These are phyloP conservation scores for Annulohypoxylon moriforme DNA, from an alignment of 495 filamentous ascomycete genomes.

Conservation along the genomic window DNA sequence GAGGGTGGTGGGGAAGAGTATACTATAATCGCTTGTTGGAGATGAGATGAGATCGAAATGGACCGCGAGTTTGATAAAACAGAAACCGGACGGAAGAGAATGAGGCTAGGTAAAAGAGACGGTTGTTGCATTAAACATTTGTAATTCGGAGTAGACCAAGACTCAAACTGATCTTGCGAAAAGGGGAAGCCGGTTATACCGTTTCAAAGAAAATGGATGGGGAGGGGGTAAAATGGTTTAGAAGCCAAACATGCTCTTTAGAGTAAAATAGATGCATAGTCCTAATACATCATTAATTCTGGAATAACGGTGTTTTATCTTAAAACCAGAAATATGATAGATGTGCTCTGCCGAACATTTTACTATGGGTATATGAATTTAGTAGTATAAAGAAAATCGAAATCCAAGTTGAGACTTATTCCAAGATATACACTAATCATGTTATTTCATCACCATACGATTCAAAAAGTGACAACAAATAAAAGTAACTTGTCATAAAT, in stretches of 20 bases:
- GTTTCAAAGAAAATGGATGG: neutral
- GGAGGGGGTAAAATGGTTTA: neutral
- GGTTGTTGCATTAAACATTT: neutral
- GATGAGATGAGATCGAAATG: neutral
- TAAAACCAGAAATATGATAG: neutral
- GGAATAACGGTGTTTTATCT: neutral
- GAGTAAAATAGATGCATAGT: neutral
- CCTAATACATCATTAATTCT: neutral
- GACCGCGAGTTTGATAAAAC: conserved; percentile 7
- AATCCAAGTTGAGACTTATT: no score
- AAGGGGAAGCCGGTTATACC: neutral
- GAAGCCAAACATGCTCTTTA: neutral
- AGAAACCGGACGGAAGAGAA: neutral
- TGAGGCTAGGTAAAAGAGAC: conserved; percentile 4
- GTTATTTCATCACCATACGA: neutral
- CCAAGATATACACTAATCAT: neutral
- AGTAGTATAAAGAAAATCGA: no score
- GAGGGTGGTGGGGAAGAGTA: neutral
- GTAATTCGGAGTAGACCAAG: neutral
- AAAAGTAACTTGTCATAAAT: conserved; percentile 20
- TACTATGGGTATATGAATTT: no score
- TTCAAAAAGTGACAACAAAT: neutral
- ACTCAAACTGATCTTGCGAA: neutral
- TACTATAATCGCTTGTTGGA: neutral
- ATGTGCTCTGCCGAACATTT: neutral